These are phyloP conservation scores for Coprinopsis marcescibilis DNA, from an alignment of 768 basidiomycete species.

Conservation along the genomic window DNA sequence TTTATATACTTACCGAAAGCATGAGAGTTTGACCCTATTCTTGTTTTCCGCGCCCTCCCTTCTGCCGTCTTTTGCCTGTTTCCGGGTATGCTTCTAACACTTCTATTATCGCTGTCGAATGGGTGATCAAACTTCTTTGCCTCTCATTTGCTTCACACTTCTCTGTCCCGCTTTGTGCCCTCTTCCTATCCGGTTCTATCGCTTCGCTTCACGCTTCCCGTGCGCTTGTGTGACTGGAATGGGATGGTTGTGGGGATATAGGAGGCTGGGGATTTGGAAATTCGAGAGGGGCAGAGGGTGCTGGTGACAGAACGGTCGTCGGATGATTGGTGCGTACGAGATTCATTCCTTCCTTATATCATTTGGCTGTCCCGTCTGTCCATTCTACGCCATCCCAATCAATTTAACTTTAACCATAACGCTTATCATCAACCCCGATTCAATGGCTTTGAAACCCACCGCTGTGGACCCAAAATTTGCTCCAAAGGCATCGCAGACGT, in stretches of 20 bases:
- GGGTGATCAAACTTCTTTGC: background rate
- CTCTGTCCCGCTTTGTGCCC: too few species aligned
- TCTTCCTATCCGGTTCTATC: background rate
- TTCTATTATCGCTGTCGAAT: background rate
- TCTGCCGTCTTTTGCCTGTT: background rate
- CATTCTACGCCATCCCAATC: background rate
- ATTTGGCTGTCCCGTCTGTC: background rate
- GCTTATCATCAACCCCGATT: conserved; percentile 6
- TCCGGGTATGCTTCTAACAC: too few species aligned
- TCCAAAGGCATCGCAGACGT: too few species aligned
- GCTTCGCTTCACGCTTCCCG: background rate
- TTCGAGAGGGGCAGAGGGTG: conserved; percentile 54
- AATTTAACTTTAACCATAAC: conserved; percentile 3
- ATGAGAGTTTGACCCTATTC: too few species aligned
- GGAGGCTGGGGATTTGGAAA: conserved; percentile 64
- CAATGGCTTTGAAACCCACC: background rate
- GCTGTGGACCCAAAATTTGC: background rate
- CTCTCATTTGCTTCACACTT: too few species aligned
- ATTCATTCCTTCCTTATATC: conserved; percentile 3
- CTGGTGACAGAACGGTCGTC: conserved; percentile 61
- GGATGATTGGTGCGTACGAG: conserved; percentile 61
- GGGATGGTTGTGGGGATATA: conserved; percentile 21
- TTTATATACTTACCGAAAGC: background rate
- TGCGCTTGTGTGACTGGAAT: background rate
- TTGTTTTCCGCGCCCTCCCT: conserved; percentile 1